Conservation (phyloP, 116 monocot species). For the Zostera marina region DNA sequence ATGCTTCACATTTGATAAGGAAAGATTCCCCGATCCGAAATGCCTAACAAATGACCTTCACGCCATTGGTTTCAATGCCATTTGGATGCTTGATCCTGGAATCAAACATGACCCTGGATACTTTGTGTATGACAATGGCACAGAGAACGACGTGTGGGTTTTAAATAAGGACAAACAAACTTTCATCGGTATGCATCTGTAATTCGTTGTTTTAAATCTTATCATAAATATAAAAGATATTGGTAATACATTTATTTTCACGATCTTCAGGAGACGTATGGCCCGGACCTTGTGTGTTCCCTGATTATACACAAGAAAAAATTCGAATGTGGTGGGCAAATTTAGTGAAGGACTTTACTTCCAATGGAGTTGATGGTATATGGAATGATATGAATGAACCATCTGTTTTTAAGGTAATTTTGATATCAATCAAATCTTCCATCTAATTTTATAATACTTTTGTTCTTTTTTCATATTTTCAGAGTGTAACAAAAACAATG, state of each 20-base stretch:
- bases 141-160: slow-evolving; percentile 63
- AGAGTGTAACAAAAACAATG: slow-evolving; percentile 95
- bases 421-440: background rate
- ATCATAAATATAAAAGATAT: background rate
- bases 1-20: slow-evolving; percentile 89
- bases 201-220: background rate
- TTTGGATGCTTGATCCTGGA: slow-evolving; percentile 99
- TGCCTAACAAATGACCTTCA: slow-evolving; percentile 65
- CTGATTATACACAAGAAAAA: slow-evolving; percentile 66
- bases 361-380: slow-evolving; percentile 96
- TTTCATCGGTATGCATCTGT: slow-evolving; percentile 58
- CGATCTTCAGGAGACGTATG: slow-evolving; percentile 59
- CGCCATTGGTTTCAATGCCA: slow-evolving; percentile 66
- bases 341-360: slow-evolving; percentile 66
- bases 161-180: slow-evolving; percentile 56
- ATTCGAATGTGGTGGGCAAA: slow-evolving; percentile 83
- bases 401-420: slow-evolving; percentile 72
- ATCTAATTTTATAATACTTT: background rate
- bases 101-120: slow-evolving; percentile 86
- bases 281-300: slow-evolving; percentile 97
- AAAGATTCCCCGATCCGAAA: slow-evolving; percentile 76
- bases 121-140: slow-evolving; percentile 83
- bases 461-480: slow-evolving; percentile 9
- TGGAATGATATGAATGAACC: slow-evolving; percentile 99
- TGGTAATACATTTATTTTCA: background rate